Evolutionary conservation across 2,329 filamentous ascomycete genomes (phyloP).

Genomic region (Apiospora marii): DNA sequence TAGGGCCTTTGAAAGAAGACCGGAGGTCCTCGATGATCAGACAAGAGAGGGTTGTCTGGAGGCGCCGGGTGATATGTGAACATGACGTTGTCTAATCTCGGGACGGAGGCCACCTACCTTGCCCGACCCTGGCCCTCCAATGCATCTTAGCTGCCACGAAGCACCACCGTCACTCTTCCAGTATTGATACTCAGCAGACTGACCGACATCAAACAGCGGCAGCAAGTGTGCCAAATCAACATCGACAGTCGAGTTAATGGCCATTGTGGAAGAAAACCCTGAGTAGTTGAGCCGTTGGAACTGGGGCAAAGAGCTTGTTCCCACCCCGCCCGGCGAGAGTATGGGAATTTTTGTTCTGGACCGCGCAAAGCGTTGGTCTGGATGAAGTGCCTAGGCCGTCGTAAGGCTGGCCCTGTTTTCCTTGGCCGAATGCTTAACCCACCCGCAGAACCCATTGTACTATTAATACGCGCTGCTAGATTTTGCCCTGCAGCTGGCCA

Average conservation of each 20-base stretch:
- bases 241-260: background rate
- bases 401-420: background rate
- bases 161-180: background rate
- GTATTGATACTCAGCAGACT: background rate
- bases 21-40: slow-evolving; percentile 1
- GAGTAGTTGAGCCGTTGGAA: background rate
- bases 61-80: background rate
- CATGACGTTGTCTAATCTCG: background rate
- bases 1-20: background rate
- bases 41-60: background rate
- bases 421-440: background rate
- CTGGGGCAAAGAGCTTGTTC: background rate
- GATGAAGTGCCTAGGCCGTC: background rate
- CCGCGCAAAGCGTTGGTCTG: background rate
- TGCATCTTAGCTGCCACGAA: background rate
- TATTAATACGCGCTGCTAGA: background rate
- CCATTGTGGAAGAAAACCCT: background rate
- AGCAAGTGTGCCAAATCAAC: background rate
- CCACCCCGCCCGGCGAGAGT: too few relatives aligned
- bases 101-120: background rate
- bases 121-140: slow-evolving; percentile 16
- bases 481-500: background rate
- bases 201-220: background rate
- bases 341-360: background rate
- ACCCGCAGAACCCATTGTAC: background rate